Base-by-base conservation (phyloP, 2,329 filamentous ascomycete genomes). In the Periconia macrospinosa region DNA sequence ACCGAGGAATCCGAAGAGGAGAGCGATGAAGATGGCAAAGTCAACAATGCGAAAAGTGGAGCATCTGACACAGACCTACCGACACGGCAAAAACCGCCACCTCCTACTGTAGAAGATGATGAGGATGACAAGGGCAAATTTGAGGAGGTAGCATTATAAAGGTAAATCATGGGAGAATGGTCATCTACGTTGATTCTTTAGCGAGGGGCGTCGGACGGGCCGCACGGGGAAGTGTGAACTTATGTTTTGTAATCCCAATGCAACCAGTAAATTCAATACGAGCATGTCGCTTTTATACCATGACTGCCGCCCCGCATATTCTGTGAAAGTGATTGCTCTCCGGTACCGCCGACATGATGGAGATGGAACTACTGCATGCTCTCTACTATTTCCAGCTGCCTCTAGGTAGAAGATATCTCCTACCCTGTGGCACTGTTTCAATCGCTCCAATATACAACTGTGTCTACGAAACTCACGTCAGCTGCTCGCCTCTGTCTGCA, bases 81-180 rank as follows among this genome's bases (percentile, higher is more conserved):
- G 5, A 59, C 37, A 57, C 67, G 44, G 61, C 57, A 33, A 67
- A 73, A 56, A 59, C 58, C 68, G 27, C 62, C 60, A 10, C 63
- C 63, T 45, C 55, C 62, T 40, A 61, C 62, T 6, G 65, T 66
- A 0, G 66, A 69, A 41, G 67, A 69, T 14, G 67, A 70, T 11
- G 62, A 64, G 11, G 63, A 67, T 15, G 68, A 67, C 27, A 67
- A 70, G 42, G 65, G 58, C 11, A 71, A 68, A 56, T 74, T 74
- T 42, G 68, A 72, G 49, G 69, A 74, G 37, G 64, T 74, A 10
- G 52, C 59, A 30, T 59, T 72, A 13, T 71, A 50, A 54, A 42
- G 15, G 18, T 5, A 17, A 48, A 48, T 7, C 17, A n/a, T 19
- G 17, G n/a, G n/a, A 42, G 20, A 23, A 15, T 49, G 20, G 17